Conservation (phyloP, 108 stramenopile genomes). For the Pseudonitzschia delicatissima region DNA sequence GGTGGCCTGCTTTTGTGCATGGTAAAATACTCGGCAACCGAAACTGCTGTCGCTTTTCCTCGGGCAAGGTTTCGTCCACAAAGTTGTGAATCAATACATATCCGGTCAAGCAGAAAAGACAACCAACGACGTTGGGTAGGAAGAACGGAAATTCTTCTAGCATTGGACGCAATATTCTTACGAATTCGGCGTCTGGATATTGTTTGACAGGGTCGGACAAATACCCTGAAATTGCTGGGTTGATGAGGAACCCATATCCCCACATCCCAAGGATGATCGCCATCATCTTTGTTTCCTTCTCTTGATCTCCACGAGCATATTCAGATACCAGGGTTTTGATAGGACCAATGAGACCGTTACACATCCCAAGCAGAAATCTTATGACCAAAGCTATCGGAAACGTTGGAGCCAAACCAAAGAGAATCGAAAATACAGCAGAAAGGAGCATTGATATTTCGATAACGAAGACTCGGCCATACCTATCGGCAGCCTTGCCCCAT, state of each 20-base stretch:
- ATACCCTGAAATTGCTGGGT: slow-evolving; percentile 57
- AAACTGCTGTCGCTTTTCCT: background rate
- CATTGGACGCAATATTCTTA: slow-evolving; percentile 5
- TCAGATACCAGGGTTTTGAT: slow-evolving; percentile 59
- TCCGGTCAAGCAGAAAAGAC: slow-evolving; percentile 34
- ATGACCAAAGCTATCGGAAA: slow-evolving; percentile 45
- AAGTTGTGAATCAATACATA: slow-evolving; percentile 26
- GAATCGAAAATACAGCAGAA: slow-evolving; percentile 42
- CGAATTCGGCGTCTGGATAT: slow-evolving; percentile 36
- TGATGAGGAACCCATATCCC: slow-evolving; percentile 54
- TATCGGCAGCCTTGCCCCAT: slow-evolving; percentile 63
- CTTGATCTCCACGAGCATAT: slow-evolving; percentile 37
- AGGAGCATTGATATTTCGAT: slow-evolving; percentile 39
- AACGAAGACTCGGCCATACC: slow-evolving; percentile 59
- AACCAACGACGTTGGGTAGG: slow-evolving; percentile 53
- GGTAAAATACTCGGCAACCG: background rate
- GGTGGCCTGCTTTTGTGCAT: background rate
- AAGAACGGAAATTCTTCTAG: slow-evolving; percentile 56
- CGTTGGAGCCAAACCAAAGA: slow-evolving; percentile 57
- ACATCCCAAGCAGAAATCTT: slow-evolving; percentile 41
- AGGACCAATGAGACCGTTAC: slow-evolving; percentile 57
- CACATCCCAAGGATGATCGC: slow-evolving; percentile 52
- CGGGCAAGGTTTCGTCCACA: slow-evolving; percentile 56
- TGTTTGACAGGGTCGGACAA: slow-evolving; percentile 57
- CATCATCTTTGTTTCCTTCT: slow-evolving; percentile 49